Percentiles rank a stretch among this genome's conserved stretches.
Conservation (phyloP, 1,284 basidiomycete species). For the Neonothopanus nambi region DNA sequence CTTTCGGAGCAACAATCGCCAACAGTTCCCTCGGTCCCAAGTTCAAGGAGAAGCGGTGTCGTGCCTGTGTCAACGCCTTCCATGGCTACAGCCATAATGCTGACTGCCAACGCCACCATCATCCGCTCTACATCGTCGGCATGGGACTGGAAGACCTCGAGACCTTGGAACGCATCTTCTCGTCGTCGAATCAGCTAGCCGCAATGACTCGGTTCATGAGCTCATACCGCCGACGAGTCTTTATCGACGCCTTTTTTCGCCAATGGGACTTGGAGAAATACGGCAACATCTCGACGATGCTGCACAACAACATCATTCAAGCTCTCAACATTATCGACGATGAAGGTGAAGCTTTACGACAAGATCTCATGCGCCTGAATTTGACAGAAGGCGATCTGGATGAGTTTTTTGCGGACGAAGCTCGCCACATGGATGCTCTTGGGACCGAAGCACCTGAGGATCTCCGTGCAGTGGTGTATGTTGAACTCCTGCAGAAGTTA, state of each 20-base stretch:
- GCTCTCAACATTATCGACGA: conserved; percentile 23
- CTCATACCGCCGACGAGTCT: conserved; percentile 27
- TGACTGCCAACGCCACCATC: conserved; percentile 30
- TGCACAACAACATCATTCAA: conserved; percentile 12
- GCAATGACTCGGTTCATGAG: conserved; percentile 22
- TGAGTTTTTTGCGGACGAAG: not conserved
- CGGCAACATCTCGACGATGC: conserved; percentile 9
- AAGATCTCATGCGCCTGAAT: not conserved
- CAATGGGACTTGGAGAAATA: conserved; percentile 10
- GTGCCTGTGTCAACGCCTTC: conserved; percentile 1
- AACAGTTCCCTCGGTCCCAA: conserved; percentile 14
- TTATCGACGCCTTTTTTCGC: conserved; percentile 23
- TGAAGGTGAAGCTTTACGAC: conserved; percentile 16
- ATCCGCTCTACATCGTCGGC: conserved; percentile 29
- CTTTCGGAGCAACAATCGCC: not conserved
- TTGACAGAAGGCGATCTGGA: not conserved
- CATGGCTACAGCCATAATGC: conserved; percentile 32
- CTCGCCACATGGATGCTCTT: conserved; percentile 12
- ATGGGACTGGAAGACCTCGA: conserved; percentile 37
- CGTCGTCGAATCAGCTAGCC: conserved; percentile 30
- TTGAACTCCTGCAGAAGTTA: conserved; percentile 20
- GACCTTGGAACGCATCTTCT: conserved; percentile 33
- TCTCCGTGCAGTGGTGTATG: conserved; percentile 24
- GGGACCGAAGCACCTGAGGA: conserved; percentile 23
- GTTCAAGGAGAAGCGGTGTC: conserved; percentile 25